Percentiles rank a stretch among this genome's conserved stretches.
These are phyloP conservation scores for Chenopodium berlandieri DNA, from an alignment of 148 eudicot genomes.

Conservation along the genomic window DNA sequence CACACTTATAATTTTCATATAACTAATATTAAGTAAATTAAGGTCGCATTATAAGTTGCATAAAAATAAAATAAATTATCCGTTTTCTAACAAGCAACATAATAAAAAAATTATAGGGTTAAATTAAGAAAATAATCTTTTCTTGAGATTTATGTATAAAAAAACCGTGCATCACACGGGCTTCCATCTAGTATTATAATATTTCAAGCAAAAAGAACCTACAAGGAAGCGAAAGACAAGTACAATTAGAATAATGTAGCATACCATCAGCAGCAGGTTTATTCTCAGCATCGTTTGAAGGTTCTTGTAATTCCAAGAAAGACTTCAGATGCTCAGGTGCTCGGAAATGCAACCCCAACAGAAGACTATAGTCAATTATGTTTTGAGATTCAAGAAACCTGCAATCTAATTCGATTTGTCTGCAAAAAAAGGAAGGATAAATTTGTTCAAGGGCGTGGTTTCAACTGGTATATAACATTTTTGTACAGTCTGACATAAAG, in stretches of 20 bases:
- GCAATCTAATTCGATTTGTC: constrained; percentile 78
- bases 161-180: too few species aligned
- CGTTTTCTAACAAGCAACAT: too few species aligned
- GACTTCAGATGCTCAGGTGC: constrained; percentile 88
- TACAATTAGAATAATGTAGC: not conserved
- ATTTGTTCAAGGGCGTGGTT: not conserved
- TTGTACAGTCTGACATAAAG: not conserved
- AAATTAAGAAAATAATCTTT: too few species aligned
- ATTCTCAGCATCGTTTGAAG: constrained; percentile 35
- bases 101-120: too few species aligned
- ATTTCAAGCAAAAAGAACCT: not conserved
- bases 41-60: too few species aligned
- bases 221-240: not conserved
- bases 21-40: too few species aligned
- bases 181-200: too few species aligned
- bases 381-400: constrained; percentile 76
- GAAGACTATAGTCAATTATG: constrained; percentile 86
- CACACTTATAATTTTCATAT: too few species aligned
- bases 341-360: constrained; percentile 83
- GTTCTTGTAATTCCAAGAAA: constrained; percentile 46
- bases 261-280: constrained; percentile 38
- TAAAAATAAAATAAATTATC: too few species aligned
- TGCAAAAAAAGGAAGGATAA: constrained; percentile 34
- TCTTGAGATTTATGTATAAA: too few species aligned
- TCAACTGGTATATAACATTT: constrained; percentile 7